These are phyloP conservation scores for Antrodiella citrinella DNA, from an alignment of 768 basidiomycete species.

Conservation along the genomic window DNA sequence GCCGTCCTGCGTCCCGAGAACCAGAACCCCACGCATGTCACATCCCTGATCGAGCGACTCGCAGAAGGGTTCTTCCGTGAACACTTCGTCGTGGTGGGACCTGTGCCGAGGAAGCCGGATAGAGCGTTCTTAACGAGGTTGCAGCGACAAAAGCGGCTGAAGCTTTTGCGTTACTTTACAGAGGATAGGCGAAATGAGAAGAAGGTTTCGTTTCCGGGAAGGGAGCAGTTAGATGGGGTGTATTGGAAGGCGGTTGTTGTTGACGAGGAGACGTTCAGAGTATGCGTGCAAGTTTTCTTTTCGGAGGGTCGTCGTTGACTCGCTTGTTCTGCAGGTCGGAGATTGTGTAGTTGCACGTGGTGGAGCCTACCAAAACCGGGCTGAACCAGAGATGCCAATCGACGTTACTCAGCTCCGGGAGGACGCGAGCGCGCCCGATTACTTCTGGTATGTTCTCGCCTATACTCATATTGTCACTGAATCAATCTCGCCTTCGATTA, in stretches of 20 bases:
- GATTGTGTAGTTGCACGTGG: conserved; percentile 51
- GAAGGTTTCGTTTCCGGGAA: background rate
- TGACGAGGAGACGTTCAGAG: conserved; percentile 28
- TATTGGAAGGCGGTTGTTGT: conserved; percentile 31
- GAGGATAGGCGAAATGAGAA: background rate
- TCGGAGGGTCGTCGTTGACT: too few relatives aligned
- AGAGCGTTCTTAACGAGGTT: background rate
- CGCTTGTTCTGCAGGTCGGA: conserved; percentile 40
- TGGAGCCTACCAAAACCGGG: conserved; percentile 24
- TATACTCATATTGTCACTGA: background rate
- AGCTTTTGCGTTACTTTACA: background rate
- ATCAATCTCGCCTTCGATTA: too few relatives aligned
- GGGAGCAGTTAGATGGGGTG: conserved; percentile 7
- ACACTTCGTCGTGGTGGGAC: conserved; percentile 44
- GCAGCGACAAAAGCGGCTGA: background rate
- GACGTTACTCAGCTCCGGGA: conserved; percentile 26
- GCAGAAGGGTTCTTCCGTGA: conserved; percentile 48
- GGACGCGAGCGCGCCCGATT: conserved; percentile 39
- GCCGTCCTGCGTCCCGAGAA: conserved; percentile 47
- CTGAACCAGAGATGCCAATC: conserved; percentile 27
- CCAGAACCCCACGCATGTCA: conserved; percentile 53
- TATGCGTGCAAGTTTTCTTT: background rate
- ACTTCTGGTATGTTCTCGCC: conserved; percentile 47
- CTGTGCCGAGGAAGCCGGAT: conserved; percentile 22
- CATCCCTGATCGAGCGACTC: conserved; percentile 46